These are phyloP conservation scores for Kurtzmaniella fragi DNA, from an alignment of 805 yeast genomes.

Conservation along the genomic window DNA sequence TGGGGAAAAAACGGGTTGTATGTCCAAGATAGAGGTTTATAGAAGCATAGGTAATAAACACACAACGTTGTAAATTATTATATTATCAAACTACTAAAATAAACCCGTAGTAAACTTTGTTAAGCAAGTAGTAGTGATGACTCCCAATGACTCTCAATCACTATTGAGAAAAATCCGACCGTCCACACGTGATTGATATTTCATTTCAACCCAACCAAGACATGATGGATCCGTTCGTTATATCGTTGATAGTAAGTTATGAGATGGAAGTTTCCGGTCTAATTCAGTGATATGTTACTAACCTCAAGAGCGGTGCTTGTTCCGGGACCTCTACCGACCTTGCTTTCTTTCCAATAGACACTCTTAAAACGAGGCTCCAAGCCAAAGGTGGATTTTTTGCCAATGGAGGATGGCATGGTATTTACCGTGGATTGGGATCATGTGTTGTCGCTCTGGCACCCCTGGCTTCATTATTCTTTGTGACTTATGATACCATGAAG, in stretches of 20 bases:
- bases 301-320: conserved; percentile 70
- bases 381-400: conserved; percentile 91
- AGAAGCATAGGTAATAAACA: neutral
- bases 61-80: conserved; percentile 2
- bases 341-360: conserved; percentile 85
- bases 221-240: conserved; percentile 14
- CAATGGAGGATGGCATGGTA: conserved; percentile 91
- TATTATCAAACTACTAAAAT: conserved; percentile 1
- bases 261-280: neutral
- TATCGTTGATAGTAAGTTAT: conserved; percentile 30
- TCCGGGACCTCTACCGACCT: conserved; percentile 97
- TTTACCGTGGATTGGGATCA: conserved; percentile 88
- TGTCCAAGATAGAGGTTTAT: conserved; percentile 13
- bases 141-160: too few species aligned
- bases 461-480: conserved; percentile 40
- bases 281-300: conserved; percentile 7
- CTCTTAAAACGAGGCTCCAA: conserved; percentile 81
- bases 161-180: too few species aligned
- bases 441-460: conserved; percentile 96
- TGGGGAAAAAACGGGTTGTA: conserved; percentile 29
- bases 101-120: neutral
- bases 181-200: too few species aligned
- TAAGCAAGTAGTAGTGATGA: neutral
- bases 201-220: too few species aligned
- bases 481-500: conserved; percentile 80